Percentiles rank a stretch among this genome's conserved stretches.
Evolutionary conservation across 2,329 filamentous ascomycete species (phyloP).

Genomic region (Trichoderma semiorbis): DNA sequence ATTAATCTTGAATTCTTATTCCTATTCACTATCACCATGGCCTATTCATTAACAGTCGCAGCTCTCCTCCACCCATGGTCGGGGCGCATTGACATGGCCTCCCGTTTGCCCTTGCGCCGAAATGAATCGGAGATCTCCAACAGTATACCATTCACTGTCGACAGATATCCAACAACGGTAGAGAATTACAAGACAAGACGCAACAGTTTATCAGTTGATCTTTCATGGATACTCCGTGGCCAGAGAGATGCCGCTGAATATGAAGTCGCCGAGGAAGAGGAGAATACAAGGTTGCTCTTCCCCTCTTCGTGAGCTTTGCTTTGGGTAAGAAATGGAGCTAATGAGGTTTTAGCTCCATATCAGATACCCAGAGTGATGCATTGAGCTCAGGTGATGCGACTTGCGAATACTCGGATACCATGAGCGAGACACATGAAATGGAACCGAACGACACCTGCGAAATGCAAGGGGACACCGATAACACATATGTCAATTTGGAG

Average conservation of each 20-base stretch:
- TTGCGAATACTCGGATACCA: background rate
- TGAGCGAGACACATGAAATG: background rate
- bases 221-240: background rate
- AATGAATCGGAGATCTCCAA: background rate
- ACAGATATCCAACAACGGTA: background rate
- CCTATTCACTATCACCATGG: background rate
- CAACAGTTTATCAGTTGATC: background rate
- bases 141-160: background rate
- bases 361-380: background rate
- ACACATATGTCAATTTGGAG: background rate
- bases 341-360: background rate
- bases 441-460: background rate
- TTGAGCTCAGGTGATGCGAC: background rate
- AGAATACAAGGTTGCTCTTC: background rate
- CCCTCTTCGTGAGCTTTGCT: background rate
- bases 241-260: background rate
- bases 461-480: background rate
- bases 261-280: background rate
- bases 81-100: background rate
- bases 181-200: background rate
- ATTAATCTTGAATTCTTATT: background rate
- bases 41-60: background rate
- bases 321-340: background rate
- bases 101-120: background rate
- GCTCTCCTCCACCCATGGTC: constrained; percentile 9